Evolutionary conservation across 2,329 filamentous ascomycete genomes (phyloP).

Genomic region (Grosmannia huntii): DNA sequence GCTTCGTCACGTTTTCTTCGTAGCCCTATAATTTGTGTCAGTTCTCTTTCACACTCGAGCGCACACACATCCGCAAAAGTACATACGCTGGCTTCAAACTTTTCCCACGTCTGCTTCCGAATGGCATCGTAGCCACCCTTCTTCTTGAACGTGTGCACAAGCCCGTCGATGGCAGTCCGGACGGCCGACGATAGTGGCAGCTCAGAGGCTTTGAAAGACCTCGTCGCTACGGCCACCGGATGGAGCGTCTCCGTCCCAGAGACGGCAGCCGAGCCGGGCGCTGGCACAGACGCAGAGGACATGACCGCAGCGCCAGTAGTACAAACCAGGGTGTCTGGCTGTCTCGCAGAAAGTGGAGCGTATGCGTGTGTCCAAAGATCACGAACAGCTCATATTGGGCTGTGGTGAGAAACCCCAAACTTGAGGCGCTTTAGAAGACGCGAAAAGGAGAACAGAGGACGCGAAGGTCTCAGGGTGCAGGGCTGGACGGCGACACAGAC

Average conservation of each 20-base stretch:
- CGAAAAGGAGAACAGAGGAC: neutral
- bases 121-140: slow-evolving; percentile 72
- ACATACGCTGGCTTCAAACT: slow-evolving; percentile 57
- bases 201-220: slow-evolving; percentile 54
- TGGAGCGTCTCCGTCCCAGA: neutral
- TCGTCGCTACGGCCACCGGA: neutral
- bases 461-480: neutral
- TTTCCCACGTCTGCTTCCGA: slow-evolving; percentile 64
- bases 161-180: slow-evolving; percentile 57
- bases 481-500: neutral
- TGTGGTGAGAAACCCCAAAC: neutral
- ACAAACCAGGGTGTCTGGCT: neutral
- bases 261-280: neutral
- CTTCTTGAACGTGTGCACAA: slow-evolving; percentile 76
- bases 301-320: neutral
- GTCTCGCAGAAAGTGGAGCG: neutral
- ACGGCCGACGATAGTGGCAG: slow-evolving; percentile 63
- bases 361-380: neutral
- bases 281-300: neutral
- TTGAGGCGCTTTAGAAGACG: neutral
- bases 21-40: slow-evolving; percentile 40
- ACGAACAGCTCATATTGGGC: neutral
- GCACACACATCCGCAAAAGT: too few species aligned
- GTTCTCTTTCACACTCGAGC: neutral
- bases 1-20: slow-evolving; percentile 51